A percentile compares a stretch with the other conserved stretches of the same genome.
These are phyloP conservation scores for Aristolochia fimbriata DNA, from an alignment of 164 flowering plant genomes.

Conservation along the genomic window DNA sequence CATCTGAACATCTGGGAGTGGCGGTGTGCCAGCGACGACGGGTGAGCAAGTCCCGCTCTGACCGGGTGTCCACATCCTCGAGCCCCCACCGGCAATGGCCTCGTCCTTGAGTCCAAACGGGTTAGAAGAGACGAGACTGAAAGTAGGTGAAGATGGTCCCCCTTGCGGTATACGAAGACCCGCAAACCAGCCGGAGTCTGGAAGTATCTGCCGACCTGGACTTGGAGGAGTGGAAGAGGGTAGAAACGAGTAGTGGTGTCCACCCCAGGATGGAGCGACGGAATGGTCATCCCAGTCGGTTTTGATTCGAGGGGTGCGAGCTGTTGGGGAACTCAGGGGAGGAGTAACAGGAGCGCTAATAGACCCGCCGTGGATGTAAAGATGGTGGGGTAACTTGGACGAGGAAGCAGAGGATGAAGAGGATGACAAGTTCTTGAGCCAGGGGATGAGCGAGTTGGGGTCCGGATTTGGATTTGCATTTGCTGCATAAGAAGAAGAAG, in stretches of 20 bases:
- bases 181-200: conserved; percentile 64
- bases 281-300: conserved; percentile 53
- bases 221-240: conserved; percentile 80
- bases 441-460: conserved; percentile 74
- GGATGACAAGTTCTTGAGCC: conserved; percentile 90
- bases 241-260: conserved; percentile 32
- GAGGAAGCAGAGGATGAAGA: conserved; percentile 44
- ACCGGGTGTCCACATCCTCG: conserved; percentile 93
- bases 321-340: conserved; percentile 81
- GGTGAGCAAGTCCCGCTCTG: conserved; percentile 98
- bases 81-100: conserved; percentile 38
- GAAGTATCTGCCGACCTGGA: conserved; percentile 58
- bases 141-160: conserved; percentile 24
- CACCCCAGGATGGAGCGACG: conserved; percentile 30
- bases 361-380: conserved; percentile 62
- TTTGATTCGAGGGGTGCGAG: conserved; percentile 53
- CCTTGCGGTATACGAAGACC: conserved; percentile 18
- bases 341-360: conserved; percentile 97
- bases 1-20: conserved; percentile 76
- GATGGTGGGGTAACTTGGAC: conserved; percentile 51
- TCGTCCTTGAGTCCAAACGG: conserved; percentile 13
- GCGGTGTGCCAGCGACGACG: conserved; percentile 48
- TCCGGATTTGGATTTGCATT: conserved; percentile 32
- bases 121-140: conserved; percentile 11
- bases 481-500: conserved; percentile 34